Evolutionary conservation across 2,329 filamentous ascomycete genomes (phyloP), one percentile per base, ranked within the genome.

Genomic region (Xylariaceae sp.): DNA sequence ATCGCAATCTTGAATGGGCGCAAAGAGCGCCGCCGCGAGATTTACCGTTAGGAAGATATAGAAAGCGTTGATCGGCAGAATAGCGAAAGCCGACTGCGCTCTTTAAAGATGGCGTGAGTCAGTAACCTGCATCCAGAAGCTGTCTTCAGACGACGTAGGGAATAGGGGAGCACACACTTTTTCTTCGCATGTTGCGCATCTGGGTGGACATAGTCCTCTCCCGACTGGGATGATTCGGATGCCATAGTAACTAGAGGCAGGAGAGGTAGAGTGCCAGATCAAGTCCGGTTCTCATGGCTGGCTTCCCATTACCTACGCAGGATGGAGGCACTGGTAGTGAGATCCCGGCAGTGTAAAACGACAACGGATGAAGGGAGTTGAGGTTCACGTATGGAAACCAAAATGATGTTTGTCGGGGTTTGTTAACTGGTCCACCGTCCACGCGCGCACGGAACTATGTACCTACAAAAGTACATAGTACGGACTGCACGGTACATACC

Each of bases 1-100:
- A 65, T 99, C 94, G 69, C 94, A 99, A 72, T 99, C 94, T 70
- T 96, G 92, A 61, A 99, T 96, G 0, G 94, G 94, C 1, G 91
- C 86, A 69, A 86, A 92, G 30, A 87, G 66, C 10, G 92, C 94
- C 6, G 92, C 88, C 19, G 92, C 65, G 16, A 87, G 61, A 67
- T 90, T 90, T 60, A 87, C 85, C 29, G 77, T 75, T 43, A 95
- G 75, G 69, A 95, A 94, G 59, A 89, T 72, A 67, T 88, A 94
- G 69, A 96, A 95, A 12, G 87, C 87, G 44, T 83, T 79, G 61
- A 89, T 87, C 51, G 89, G 82, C 62, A 87, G 79, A 56, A 94
- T 76, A 58, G 79, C 79, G 68, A 85, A 88, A 48, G 78, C 76
- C 54, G 77, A 81, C 51, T 74, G 76, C 60, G 68, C 66, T 62